Conservation (phyloP, 768 basidiomycete species). For the Lentinus brumalis region DNA sequence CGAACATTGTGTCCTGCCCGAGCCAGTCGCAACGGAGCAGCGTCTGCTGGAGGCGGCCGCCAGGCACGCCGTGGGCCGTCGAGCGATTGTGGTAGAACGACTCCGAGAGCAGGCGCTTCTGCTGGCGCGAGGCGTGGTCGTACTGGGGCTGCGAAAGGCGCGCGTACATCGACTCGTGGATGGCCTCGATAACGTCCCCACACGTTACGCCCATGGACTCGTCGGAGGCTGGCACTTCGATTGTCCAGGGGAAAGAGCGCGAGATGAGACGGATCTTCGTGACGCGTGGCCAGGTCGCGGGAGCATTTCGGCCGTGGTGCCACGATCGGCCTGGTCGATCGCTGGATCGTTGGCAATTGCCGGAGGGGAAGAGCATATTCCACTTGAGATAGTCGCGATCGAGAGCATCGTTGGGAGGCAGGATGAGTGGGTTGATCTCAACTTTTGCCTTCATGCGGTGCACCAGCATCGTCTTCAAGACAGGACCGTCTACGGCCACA, state of each 20-base stretch:
- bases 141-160: conserved; percentile 57
- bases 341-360: conserved; percentile 60
- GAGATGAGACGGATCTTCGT: conserved; percentile 55
- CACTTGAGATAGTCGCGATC: conserved; percentile 58
- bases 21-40: conserved; percentile 73
- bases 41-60: conserved; percentile 63
- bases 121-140: conserved; percentile 37
- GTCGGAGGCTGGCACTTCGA: conserved; percentile 49
- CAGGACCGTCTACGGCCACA: conserved; percentile 60
- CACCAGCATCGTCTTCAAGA: conserved; percentile 61
- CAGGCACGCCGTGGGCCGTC: conserved; percentile 62
- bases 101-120: conserved; percentile 46
- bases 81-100: conserved; percentile 71
- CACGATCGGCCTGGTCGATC: conserved; percentile 64
- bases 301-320: conserved; percentile 62
- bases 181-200: conserved; percentile 60
- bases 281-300: conserved; percentile 67
- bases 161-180: conserved; percentile 52
- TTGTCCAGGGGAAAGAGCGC: conserved; percentile 54
- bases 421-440: conserved; percentile 63
- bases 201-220: conserved; percentile 61
- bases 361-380: conserved; percentile 73
- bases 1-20: conserved; percentile 58
- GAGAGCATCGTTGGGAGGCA: conserved; percentile 41
- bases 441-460: conserved; percentile 50